These are phyloP conservation scores for Gastroboletus turbinatus DNA, from an alignment of 1,284 basidiomycete species.

Conservation along the genomic window DNA sequence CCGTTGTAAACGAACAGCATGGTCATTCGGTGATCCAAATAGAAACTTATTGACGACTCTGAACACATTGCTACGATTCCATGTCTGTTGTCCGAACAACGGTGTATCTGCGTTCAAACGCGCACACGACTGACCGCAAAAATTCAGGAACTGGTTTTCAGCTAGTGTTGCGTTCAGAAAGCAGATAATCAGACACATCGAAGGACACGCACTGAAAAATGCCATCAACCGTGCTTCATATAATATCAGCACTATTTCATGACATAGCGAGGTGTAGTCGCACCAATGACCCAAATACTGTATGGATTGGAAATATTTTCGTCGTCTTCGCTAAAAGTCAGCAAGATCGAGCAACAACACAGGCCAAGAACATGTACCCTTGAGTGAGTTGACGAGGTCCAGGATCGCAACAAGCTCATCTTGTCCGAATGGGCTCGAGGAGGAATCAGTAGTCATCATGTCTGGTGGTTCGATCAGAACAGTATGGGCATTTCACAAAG, in stretches of 20 bases:
- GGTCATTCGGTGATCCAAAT: slow-evolving; percentile 13
- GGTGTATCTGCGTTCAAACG: slow-evolving; percentile 16
- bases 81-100: slow-evolving; percentile 7
- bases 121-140: slow-evolving; percentile 11
- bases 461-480: slow-evolving; percentile 6
- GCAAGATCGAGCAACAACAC: background rate
- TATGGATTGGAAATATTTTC: slow-evolving; percentile 3
- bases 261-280: background rate
- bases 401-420: slow-evolving; percentile 14
- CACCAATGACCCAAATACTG: slow-evolving; percentile 24
- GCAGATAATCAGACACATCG: background rate
- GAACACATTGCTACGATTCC: slow-evolving; percentile 8
- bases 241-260: background rate
- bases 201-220: slow-evolving; percentile 12
- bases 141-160: slow-evolving; percentile 21
- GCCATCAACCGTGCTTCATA: slow-evolving; percentile 18
- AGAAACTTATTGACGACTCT: slow-evolving; percentile 11
- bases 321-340: slow-evolving; percentile 9
- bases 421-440: slow-evolving; percentile 19
- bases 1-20: slow-evolving; percentile 14
- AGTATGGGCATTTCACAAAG: background rate
- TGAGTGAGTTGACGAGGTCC: slow-evolving; percentile 21
- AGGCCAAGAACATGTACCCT: background rate
- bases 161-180: slow-evolving; percentile 7
- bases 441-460: slow-evolving; percentile 22